Conservation (phyloP, 805 yeast genomes). For the Pichia nakasei region DNA sequence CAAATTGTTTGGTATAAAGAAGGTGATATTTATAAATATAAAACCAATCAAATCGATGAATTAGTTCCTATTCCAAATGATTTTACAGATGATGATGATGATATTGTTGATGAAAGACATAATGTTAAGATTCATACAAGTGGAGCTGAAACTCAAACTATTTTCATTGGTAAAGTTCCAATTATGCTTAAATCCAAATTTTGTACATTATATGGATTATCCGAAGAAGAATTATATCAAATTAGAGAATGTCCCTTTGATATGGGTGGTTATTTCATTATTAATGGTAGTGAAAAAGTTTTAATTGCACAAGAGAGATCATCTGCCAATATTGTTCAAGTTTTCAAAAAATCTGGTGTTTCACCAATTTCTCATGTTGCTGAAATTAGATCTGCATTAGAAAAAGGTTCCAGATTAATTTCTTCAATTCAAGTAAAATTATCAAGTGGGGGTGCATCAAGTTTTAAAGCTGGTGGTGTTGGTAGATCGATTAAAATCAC, state of each 20-base stretch:
- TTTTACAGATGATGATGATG: conserved; percentile 57
- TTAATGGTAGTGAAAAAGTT: conserved; percentile 97
- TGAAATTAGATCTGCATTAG: conserved; percentile 93
- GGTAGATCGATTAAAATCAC: conserved; percentile 92
- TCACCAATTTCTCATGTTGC: conserved; percentile 95
- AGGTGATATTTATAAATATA: conserved; percentile 35
- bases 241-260: conserved; percentile 98
- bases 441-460: conserved; percentile 40
- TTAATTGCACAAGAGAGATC: conserved; percentile 97
- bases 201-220: conserved; percentile 82
- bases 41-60: conserved; percentile 22
- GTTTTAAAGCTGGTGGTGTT: conserved; percentile 39
- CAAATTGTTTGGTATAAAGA: conserved; percentile 56
- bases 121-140: conserved; percentile 25
- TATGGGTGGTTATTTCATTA: conserved; percentile 99
- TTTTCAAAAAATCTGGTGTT: conserved; percentile 94
- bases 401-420: conserved; percentile 93
- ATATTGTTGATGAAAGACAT: conserved; percentile 40
- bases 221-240: conserved; percentile 89
- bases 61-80: conserved; percentile 22
- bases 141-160: conserved; percentile 30
- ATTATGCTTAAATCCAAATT: conserved; percentile 96
- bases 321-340: conserved; percentile 98
- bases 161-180: conserved; percentile 93
- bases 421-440: conserved; percentile 91